Evolutionary conservation across 2,329 filamentous ascomycete species (phyloP).

Genomic region (Xylariomycetidae sp.): DNA sequence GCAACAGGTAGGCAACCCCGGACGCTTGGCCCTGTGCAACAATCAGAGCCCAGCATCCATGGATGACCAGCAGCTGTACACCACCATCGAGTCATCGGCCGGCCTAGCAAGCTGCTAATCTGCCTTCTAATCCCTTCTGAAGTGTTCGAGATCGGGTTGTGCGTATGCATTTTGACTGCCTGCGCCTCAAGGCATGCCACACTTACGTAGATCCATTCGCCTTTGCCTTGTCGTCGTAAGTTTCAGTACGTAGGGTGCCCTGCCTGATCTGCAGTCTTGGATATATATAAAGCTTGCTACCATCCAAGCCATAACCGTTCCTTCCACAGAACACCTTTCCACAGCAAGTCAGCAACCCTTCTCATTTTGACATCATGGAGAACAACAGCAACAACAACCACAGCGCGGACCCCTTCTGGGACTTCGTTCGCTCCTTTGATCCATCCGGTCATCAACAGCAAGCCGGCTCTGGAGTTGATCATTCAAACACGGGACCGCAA

Average conservation of each 20-base stretch:
- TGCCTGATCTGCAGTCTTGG: too few relatives aligned
- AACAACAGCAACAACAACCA: conserved; percentile 13
- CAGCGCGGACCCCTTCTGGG: conserved; percentile 19
- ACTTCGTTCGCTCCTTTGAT: conserved; percentile 31
- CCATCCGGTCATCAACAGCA: conserved; percentile 20
- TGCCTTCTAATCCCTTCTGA: too few relatives aligned
- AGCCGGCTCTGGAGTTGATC: conserved; percentile 33
- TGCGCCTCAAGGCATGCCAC: too few relatives aligned
- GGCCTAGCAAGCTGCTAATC: too few relatives aligned
- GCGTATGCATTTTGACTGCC: too few relatives aligned
- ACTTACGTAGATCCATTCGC: too few relatives aligned
- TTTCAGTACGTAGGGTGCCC: too few relatives aligned
- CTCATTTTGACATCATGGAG: neutral
- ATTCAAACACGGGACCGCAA: conserved; percentile 18
- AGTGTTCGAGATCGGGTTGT: too few relatives aligned
- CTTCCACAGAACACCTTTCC: neutral
- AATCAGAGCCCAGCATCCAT: neutral
- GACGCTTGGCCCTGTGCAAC: neutral
- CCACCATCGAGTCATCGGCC: too few relatives aligned
- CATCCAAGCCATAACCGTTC: too few relatives aligned
- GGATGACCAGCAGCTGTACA: too few relatives aligned
- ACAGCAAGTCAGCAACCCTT: neutral
- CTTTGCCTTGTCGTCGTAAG: too few relatives aligned
- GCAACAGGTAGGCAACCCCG: neutral
- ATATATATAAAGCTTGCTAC: conserved; percentile 3